phyloP scores from a whole-genome alignment of 441 rosid genomes.

The Macaranga tanarius region DNA sequence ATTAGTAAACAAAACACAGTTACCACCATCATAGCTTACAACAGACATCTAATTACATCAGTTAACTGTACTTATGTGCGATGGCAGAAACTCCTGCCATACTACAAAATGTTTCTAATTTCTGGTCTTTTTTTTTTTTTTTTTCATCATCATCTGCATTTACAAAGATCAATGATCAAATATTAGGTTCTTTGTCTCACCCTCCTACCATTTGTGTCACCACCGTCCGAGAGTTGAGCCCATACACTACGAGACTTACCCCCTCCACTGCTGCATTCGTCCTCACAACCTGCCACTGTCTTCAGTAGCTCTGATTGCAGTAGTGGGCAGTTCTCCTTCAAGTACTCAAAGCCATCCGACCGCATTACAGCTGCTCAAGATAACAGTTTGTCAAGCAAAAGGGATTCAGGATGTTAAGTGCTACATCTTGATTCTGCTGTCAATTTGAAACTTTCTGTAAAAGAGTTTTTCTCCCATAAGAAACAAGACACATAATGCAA shows the following conservation, averaged over 20 bases:
- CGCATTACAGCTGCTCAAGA: slow-evolving; percentile 55
- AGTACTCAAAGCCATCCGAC: slow-evolving; percentile 54
- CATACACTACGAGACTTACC: slow-evolving; percentile 79
- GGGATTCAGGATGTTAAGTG: not conserved
- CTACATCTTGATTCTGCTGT: not conserved
- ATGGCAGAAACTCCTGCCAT: slow-evolving; percentile 8
- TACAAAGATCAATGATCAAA: slow-evolving; percentile 16
- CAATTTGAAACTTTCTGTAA: not conserved
- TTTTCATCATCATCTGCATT: slow-evolving; percentile 13
- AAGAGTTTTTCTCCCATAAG: not conserved
- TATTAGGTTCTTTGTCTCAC: slow-evolving; percentile 65
- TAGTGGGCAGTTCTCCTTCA: slow-evolving; percentile 43
- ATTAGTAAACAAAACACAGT: not conserved
- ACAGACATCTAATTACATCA: slow-evolving; percentile 18
- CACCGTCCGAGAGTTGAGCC: slow-evolving; percentile 86
- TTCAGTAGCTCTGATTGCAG: slow-evolving; percentile 61
- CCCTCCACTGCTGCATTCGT: slow-evolving; percentile 57
- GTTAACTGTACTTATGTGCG: not conserved
- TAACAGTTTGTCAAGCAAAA: not conserved
- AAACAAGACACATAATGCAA: not conserved
- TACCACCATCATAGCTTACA: slow-evolving; percentile 5
- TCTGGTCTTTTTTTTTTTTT: not conserved
- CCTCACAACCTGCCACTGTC: slow-evolving; percentile 66
- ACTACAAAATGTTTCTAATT: not conserved
- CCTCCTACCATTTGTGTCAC: slow-evolving; percentile 59